Base-by-base conservation (phyloP, 208 protist species). In the Porcisia deanei region DNA sequence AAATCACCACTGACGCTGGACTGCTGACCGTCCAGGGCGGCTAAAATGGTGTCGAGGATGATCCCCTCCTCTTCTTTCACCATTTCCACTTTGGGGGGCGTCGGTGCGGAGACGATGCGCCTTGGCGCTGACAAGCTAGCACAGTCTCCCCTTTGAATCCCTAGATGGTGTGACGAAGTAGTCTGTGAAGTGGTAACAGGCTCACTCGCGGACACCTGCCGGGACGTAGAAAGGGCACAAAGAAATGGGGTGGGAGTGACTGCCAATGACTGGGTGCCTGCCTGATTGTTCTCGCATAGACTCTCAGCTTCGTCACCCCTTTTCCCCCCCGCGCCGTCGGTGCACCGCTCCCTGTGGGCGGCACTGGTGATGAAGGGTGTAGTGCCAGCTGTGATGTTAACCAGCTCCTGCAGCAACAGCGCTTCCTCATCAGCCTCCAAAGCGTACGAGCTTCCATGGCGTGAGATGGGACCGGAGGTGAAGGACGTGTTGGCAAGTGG, bases 1-100 rank as follows among this genome's bases (percentile, higher is more conserved):
- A 92, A 39, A 43, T 94, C 89, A 30, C 88, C 91, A 55, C 88
- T 96, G 3, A 94, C 84, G 39, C 84, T 93, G 8, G 88, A 92
- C 72, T 92, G 86, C 64, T 85, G 76, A 34, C 80, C 85, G 18
- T 90, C 77, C 49, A 93, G 68, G 2, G 89, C 87, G 61, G 77
- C 83, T 22, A 93, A 75, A 71, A 94, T 88, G 18, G 92, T 89
- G 39, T 83, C 78, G 34, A 94, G 75, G 30, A 94, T 84, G 43
- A 81, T 85, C 43, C 88, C 79, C 66, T 92, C 87, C 30, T 88
- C 82, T 16, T 88, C 82, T 16, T 65, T 64, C 49, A 79, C 63
- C 0, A 71, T 52, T 22, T 72, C 16, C 18, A 39, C 7, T 8
- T 49, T 68, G 8, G 64, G 49, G 7, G 22, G 2, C 25, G 37